phyloP scores from a whole-genome alignment of 140 eudicot genomes.

The Ambrosia hybrid region DNA sequence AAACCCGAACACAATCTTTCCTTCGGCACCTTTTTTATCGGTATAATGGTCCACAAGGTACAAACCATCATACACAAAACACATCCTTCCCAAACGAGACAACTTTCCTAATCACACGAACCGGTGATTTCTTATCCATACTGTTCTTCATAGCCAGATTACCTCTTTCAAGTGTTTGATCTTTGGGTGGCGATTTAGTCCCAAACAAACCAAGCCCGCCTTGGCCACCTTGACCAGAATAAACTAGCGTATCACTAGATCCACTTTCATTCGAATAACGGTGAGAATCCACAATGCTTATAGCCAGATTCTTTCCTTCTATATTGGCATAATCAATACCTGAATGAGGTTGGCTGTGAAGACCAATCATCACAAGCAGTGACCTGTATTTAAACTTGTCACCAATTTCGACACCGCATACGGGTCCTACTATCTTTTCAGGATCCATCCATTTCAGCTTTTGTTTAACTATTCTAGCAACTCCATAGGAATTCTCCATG shows the following conservation, averaged over 20 bases:
- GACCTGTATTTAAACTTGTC: slow-evolving; percentile 40
- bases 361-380: slow-evolving; percentile 45
- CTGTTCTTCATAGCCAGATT: slow-evolving; percentile 66
- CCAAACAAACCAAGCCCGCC: not conserved
- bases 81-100: not conserved
- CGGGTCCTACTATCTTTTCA: slow-evolving; percentile 28
- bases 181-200: slow-evolving; percentile 30
- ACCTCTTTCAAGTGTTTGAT: slow-evolving; percentile 57
- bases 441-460: slow-evolving; percentile 28
- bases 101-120: slow-evolving; percentile 50
- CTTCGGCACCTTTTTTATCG: slow-evolving; percentile 27
- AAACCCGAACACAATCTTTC: slow-evolving; percentile 42
- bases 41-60: slow-evolving; percentile 28
- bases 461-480: slow-evolving; percentile 26
- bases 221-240: slow-evolving; percentile 53
- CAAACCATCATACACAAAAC: slow-evolving; percentile 54
- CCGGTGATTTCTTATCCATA: slow-evolving; percentile 35
- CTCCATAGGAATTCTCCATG: slow-evolving; percentile 20
- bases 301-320: slow-evolving; percentile 36
- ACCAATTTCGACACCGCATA: slow-evolving; percentile 46
- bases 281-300: slow-evolving; percentile 47
- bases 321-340: slow-evolving; percentile 43
- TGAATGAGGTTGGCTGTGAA: slow-evolving; percentile 29
- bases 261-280: slow-evolving; percentile 33
- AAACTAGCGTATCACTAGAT: slow-evolving; percentile 29